Percentiles rank a stretch among this genome's conserved stretches.
phyloP scores from a whole-genome alignment of 1,284 basidiomycete genomes.

The Chalciporus sp. region DNA sequence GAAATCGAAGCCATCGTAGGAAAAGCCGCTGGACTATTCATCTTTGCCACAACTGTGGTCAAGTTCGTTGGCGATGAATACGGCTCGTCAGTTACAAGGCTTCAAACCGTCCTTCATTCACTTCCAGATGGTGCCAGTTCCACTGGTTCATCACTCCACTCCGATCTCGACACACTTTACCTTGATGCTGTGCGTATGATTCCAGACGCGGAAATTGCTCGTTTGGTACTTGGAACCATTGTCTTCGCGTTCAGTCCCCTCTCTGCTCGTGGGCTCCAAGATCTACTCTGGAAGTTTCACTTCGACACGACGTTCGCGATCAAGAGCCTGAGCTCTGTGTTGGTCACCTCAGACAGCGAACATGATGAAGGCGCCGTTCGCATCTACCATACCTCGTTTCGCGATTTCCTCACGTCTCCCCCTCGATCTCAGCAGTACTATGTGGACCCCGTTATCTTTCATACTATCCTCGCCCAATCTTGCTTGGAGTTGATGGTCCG shows the following conservation, averaged over 20 bases:
- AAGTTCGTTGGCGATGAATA: constrained; percentile 22
- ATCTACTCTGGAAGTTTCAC: constrained; percentile 13
- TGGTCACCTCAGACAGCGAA: constrained; percentile 12
- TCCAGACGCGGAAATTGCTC: constrained; percentile 14
- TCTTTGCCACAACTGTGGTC: constrained; percentile 32
- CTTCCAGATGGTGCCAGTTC: constrained; percentile 3
- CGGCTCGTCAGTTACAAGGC: constrained; percentile 11
- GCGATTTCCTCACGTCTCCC: constrained; percentile 22
- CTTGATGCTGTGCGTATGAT: constrained; percentile 16
- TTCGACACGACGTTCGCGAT: constrained; percentile 10
- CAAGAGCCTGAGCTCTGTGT: constrained; percentile 19
- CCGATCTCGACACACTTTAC: constrained; percentile 20
- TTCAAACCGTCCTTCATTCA: constrained; percentile 13
- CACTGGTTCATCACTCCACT: constrained; percentile 14
- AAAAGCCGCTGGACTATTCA: constrained; percentile 30
- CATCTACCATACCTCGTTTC: constrained; percentile 29
- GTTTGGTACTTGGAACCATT: constrained; percentile 17
- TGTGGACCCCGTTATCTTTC: constrained; percentile 14
- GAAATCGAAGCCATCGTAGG: constrained; percentile 22
- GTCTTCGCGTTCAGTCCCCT: constrained; percentile 19
- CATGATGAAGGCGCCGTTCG: constrained; percentile 10
- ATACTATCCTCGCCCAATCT: constrained; percentile 14
- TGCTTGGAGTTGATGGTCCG: constrained; percentile 23
- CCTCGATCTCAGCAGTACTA: constrained; percentile 21
- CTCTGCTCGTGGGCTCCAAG: constrained; percentile 15